Evolutionary conservation across 2,329 filamentous ascomycete genomes (phyloP).

Genomic region (Fusarium chlamydosporum): DNA sequence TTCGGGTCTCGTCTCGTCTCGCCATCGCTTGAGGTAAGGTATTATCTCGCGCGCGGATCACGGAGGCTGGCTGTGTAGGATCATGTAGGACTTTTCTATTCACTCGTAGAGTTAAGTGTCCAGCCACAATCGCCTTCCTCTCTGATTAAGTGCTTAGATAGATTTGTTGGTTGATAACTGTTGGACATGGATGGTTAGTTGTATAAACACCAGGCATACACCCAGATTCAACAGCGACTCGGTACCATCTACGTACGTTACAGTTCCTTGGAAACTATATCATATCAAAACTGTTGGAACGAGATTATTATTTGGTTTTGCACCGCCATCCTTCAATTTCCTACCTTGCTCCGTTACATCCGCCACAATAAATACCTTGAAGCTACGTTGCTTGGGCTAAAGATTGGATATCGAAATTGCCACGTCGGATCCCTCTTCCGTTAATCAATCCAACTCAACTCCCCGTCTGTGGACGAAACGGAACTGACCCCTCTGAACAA

Average conservation of each 20-base stretch:
- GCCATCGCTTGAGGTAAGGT: conserved; percentile 15
- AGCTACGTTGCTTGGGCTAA: conserved; percentile 2
- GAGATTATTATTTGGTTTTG: conserved; percentile 24
- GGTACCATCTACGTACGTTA: background rate
- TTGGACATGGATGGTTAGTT: background rate
- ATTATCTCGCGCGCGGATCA: conserved; percentile 4
- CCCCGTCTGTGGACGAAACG: conserved; percentile 26
- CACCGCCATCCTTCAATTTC: conserved; percentile 31
- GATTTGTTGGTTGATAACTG: background rate
- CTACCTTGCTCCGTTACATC: conserved; percentile 28
- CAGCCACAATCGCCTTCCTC: conserved; percentile 20
- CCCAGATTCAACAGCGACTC: background rate
- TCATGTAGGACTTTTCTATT: conserved; percentile 13
- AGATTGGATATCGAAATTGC: conserved; percentile 39
- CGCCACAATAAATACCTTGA: conserved; percentile 37
- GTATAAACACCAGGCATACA: conserved; percentile 37
- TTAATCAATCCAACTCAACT: conserved; percentile 6
- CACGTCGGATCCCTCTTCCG: conserved; percentile 31
- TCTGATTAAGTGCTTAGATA: conserved; percentile 5
- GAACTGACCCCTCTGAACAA: conserved; percentile 39
- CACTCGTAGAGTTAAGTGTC: conserved; percentile 18
- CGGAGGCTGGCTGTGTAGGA: conserved; percentile 25
- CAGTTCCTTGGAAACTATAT: conserved; percentile 1
- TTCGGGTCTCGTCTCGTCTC: conserved; percentile 33
- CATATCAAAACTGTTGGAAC: conserved; percentile 5